These are phyloP conservation scores for Jatropha podagrica DNA, from an alignment of 441 rosid species.

Conservation along the genomic window DNA sequence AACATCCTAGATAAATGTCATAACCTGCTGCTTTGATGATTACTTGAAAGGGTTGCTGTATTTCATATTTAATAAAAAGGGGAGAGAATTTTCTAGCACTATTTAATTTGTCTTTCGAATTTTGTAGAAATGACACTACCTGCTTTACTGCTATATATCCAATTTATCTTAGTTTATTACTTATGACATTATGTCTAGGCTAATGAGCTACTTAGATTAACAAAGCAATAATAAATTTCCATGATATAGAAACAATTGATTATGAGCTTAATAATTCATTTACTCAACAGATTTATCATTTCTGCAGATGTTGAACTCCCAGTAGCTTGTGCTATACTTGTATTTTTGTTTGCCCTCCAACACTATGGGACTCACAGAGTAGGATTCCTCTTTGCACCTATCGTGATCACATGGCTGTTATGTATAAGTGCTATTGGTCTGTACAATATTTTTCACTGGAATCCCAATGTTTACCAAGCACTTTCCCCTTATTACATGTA, in stretches of 20 bases:
- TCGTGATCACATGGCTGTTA: slow-evolving; percentile 74
- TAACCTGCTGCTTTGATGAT: neutral
- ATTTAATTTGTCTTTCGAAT: neutral
- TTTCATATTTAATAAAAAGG: neutral
- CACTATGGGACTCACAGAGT: slow-evolving; percentile 89
- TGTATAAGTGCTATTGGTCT: slow-evolving; percentile 80
- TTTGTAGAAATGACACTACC: neutral
- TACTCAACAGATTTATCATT: neutral
- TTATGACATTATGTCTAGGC: neutral
- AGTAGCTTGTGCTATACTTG: slow-evolving; percentile 67
- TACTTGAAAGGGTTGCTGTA: neutral
- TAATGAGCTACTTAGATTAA: neutral
- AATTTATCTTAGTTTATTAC: neutral
- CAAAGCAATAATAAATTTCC: neutral
- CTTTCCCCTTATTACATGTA: slow-evolving; percentile 94
- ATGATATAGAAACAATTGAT: neutral
- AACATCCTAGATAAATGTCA: neutral
- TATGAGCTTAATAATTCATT: neutral
- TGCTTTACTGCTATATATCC: neutral
- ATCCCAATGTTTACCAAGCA: slow-evolving; percentile 81
- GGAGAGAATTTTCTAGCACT: neutral
- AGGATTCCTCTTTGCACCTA: slow-evolving; percentile 84
- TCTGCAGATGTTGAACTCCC: slow-evolving; percentile 84
- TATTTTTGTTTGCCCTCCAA: slow-evolving; percentile 80
- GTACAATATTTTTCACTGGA: slow-evolving; percentile 77